A percentile compares a stretch with the other conserved stretches of the same genome.
These are phyloP conservation scores for Phymatotrichopsis omnivora DNA, from an alignment of 2,329 filamentous ascomycete species.

Conservation along the genomic window DNA sequence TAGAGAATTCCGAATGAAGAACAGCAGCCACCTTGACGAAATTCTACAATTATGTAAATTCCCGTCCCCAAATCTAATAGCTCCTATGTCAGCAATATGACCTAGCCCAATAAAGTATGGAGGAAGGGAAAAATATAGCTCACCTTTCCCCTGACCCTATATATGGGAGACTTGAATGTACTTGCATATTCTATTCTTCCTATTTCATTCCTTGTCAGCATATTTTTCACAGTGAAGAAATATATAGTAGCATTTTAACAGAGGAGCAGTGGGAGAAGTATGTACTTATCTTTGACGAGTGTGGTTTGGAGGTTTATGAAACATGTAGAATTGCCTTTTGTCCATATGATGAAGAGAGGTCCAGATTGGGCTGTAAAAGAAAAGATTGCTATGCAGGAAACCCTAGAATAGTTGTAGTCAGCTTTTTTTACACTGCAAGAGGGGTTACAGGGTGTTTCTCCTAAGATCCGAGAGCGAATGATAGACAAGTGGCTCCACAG, in stretches of 20 bases:
- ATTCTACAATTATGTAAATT: no score
- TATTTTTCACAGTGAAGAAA: no score
- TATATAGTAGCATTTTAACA: not conserved
- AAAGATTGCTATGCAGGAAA: no score
- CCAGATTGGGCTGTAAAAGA: no score
- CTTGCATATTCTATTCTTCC: not conserved
- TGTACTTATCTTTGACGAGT: not conserved
- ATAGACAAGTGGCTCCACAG: no score
- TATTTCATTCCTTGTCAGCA: conserved; percentile 2
- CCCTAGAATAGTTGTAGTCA: no score
- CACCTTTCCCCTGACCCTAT: not conserved
- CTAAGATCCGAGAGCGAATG: no score
- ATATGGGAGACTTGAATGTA: not conserved
- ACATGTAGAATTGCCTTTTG: no score
- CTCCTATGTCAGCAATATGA: not conserved
- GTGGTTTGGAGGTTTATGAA: conserved; percentile 1
- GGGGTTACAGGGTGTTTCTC: no score
- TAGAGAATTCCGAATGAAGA: not conserved
- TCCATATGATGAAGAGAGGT: no score
- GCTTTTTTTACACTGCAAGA: no score
- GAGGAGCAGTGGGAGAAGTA: not conserved
- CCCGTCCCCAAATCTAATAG: not conserved
- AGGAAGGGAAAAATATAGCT: not conserved
- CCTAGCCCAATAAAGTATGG: not conserved
- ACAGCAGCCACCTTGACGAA: no score